Evolutionary conservation across 2,329 filamentous ascomycete genomes (phyloP).

Genomic region (Ampelomyces quisqualis): DNA sequence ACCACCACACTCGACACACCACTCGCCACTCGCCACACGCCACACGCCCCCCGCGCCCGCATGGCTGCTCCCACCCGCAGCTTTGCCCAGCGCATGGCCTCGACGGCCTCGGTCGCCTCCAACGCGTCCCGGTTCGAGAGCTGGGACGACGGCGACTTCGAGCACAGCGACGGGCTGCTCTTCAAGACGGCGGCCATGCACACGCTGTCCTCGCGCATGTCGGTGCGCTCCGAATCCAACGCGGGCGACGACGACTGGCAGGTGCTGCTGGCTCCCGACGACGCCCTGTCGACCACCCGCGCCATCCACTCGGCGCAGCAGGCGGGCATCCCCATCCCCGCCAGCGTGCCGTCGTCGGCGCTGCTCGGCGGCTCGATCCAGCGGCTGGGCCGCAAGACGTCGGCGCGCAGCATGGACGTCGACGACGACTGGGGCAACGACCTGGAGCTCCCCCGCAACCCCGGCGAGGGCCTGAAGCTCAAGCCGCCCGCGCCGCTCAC

Average conservation of each 20-base stretch:
- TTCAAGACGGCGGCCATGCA: conserved; percentile 70
- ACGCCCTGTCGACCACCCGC: conserved; percentile 78
- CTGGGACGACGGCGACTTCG: conserved; percentile 58
- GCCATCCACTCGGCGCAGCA: conserved; percentile 77
- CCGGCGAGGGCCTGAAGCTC: conserved; percentile 42
- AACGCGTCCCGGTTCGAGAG: conserved; percentile 62
- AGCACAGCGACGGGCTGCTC: conserved; percentile 61
- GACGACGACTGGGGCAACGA: conserved; percentile 56
- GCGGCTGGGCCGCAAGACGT: conserved; percentile 66
- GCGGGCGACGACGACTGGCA: conserved; percentile 84
- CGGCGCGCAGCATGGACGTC: conserved; percentile 47
- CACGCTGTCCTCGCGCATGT: conserved; percentile 78
- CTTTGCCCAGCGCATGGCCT: conserved; percentile 44
- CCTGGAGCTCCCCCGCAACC: conserved; percentile 47
- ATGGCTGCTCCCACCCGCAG: conserved; percentile 40
- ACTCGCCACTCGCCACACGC: conserved; percentile 13
- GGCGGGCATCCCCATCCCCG: conserved; percentile 87
- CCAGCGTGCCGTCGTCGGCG: conserved; percentile 83
- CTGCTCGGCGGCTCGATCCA: conserved; percentile 92
- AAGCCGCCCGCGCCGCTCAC: conserved; percentile 50
- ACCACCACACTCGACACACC: conserved; percentile 11
- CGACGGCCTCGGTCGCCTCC: conserved; percentile 56
- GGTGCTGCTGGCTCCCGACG: conserved; percentile 78
- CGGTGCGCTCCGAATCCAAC: conserved; percentile 76
- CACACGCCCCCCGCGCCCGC: conserved; percentile 24